Conservation (phyloP, 805 yeast species). For the Myxozyma sirexii region DNA sequence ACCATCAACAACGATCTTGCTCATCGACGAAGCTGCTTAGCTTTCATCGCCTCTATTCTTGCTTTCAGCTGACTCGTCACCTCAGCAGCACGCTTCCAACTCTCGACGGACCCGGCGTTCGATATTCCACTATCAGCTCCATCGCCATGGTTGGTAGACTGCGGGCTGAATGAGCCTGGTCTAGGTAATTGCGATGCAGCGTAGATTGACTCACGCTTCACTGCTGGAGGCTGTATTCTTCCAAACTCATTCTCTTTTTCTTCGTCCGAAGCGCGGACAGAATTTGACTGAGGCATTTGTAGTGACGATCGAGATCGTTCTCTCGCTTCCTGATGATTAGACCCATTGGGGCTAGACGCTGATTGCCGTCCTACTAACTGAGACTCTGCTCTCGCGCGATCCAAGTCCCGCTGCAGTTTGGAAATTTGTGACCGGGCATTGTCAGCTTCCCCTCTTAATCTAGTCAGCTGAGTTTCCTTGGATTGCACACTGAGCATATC, state of each 20-base stretch:
- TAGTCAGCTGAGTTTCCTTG: conserved; percentile 66
- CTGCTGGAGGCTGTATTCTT: background rate
- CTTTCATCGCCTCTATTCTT: conserved; percentile 83
- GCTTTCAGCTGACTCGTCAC: conserved; percentile 85
- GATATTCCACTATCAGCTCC: background rate
- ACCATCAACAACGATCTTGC: too few species aligned
- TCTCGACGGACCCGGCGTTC: conserved; percentile 43
- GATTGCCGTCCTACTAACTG: background rate
- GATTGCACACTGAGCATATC: conserved; percentile 59
- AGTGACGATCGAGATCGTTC: background rate
- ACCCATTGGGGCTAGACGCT: background rate
- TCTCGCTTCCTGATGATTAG: background rate
- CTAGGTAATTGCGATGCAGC: background rate
- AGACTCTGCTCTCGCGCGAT: conserved; percentile 40
- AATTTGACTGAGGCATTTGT: background rate
- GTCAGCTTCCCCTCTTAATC: conserved; percentile 65
- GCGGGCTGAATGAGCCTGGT: conserved; percentile 2
- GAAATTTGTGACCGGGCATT: conserved; percentile 54
- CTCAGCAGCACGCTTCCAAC: conserved; percentile 89
- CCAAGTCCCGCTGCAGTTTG: conserved; percentile 47
- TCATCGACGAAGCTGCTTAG: conserved; percentile 20
- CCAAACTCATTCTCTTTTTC: conserved; percentile 27
- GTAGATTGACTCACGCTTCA: background rate
- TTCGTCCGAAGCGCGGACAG: conserved; percentile 6
- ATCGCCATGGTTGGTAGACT: conserved; percentile 1